phyloP scores from a whole-genome alignment of 352 stramenopile species.

The Pythium chondricola region DNA sequence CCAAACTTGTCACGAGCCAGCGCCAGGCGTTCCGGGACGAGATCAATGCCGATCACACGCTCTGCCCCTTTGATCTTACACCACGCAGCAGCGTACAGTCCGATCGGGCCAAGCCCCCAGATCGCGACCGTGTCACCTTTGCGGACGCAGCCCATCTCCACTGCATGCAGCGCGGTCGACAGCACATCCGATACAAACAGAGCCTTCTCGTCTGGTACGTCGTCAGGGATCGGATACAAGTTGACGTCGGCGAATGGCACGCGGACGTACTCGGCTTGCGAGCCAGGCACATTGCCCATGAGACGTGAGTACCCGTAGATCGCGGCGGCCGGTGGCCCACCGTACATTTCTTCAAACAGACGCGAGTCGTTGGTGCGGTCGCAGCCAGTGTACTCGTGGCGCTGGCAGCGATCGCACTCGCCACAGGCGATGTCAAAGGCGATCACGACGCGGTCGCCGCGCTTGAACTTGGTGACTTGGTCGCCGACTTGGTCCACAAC shows the following conservation, averaged over 20 bases:
- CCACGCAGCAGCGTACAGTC: slow-evolving; percentile 22
- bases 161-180: slow-evolving; percentile 26
- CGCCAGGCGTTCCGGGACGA: slow-evolving; percentile 17
- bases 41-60: slow-evolving; percentile 28
- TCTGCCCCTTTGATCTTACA: slow-evolving; percentile 21
- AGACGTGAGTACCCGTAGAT: slow-evolving; percentile 28
- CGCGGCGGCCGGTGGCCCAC: slow-evolving; percentile 15
- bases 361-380: slow-evolving; percentile 29
- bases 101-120: slow-evolving; percentile 27
- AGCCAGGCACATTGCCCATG: slow-evolving; percentile 31
- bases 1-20: slow-evolving; percentile 21
- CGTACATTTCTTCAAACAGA: slow-evolving; percentile 29
- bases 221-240: slow-evolving; percentile 19
- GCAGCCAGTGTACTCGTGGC: slow-evolving; percentile 25
- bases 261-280: slow-evolving; percentile 35
- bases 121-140: slow-evolving; percentile 28
- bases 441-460: slow-evolving; percentile 33
- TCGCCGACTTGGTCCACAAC: slow-evolving; percentile 22
- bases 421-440: slow-evolving; percentile 30
- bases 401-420: slow-evolving; percentile 24
- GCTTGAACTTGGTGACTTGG: slow-evolving; percentile 26
- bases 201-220: slow-evolving; percentile 26
- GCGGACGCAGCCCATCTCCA: slow-evolving; percentile 19
- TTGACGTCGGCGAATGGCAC: slow-evolving; percentile 38
- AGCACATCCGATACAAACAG: slow-evolving; percentile 34